These are phyloP conservation scores for Moniliophthora roreri DNA, from an alignment of 1,284 basidiomycete genomes.

Conservation along the genomic window DNA sequence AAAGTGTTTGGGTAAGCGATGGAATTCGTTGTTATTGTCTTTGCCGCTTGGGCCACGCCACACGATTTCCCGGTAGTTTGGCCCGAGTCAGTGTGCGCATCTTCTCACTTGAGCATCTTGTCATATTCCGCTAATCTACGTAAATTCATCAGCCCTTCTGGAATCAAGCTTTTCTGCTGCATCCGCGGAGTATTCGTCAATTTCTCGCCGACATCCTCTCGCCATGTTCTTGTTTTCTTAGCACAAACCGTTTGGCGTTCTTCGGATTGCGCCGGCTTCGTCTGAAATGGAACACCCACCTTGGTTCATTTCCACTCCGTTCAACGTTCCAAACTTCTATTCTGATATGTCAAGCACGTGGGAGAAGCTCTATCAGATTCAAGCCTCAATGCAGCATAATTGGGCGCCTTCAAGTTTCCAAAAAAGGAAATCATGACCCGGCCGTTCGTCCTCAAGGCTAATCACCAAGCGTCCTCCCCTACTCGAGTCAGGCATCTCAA, in stretches of 20 bases:
- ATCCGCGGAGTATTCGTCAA: too few relatives aligned
- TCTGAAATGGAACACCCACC: background rate
- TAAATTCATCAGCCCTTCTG: slow-evolving; percentile 23
- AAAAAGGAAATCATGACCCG: slow-evolving; percentile 29
- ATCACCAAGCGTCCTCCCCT: too few relatives aligned
- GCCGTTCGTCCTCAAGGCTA: slow-evolving; percentile 18
- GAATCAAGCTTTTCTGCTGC: slow-evolving; percentile 5
- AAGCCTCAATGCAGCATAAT: slow-evolving; percentile 7
- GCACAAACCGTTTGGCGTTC: too few relatives aligned
- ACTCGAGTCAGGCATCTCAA: too few relatives aligned
- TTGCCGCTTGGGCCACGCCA: slow-evolving; percentile 16
- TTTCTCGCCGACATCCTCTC: too few relatives aligned
- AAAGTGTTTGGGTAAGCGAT: slow-evolving; percentile 34
- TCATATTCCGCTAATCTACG: slow-evolving; percentile 20
- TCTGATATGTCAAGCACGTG: slow-evolving; percentile 7
- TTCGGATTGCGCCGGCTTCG: too few relatives aligned
- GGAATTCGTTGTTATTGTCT: slow-evolving; percentile 45
- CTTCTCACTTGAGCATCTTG: slow-evolving; percentile 20
- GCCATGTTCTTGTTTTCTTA: too few relatives aligned
- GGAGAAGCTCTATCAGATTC: slow-evolving; percentile 20
- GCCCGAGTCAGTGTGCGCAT: slow-evolving; percentile 8
- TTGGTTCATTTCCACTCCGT: background rate
- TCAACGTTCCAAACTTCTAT: background rate
- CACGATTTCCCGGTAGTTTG: slow-evolving; percentile 2
- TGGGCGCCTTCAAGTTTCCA: slow-evolving; percentile 27